Percentiles rank a stretch among this genome's conserved stretches.
Conservation (phyloP, 1,284 basidiomycete species). For the Hymenochaete sp. region DNA sequence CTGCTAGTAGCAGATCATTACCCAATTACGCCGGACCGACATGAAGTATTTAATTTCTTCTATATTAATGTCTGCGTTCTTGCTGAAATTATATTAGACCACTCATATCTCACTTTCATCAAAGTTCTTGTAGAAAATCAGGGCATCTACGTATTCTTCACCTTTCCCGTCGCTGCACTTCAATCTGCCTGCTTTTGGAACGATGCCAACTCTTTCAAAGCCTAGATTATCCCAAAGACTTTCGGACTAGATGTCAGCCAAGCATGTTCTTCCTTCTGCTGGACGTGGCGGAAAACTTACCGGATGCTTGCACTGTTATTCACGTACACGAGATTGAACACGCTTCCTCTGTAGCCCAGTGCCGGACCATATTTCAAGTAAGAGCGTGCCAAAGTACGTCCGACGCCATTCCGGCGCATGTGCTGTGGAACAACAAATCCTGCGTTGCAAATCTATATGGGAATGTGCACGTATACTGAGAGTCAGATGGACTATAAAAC, state of each 20-base stretch:
- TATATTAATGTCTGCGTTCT: too few species aligned
- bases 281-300: conserved; percentile 38
- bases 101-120: too few species aligned
- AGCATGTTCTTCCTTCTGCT: too few species aligned
- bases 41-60: too few species aligned
- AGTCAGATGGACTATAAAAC: not conserved
- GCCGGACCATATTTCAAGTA: conserved; percentile 77
- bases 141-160: conserved; percentile 86
- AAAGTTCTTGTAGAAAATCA: conserved; percentile 80
- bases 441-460: conserved; percentile 69
- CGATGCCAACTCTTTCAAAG: conserved; percentile 75
- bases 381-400: conserved; percentile 66
- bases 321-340: conserved; percentile 91
- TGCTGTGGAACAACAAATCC: conserved; percentile 78
- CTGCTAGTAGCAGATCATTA: too few species aligned
- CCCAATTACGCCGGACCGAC: too few species aligned
- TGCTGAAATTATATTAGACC: too few species aligned
- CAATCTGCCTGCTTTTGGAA: conserved; percentile 80
- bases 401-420: conserved; percentile 65
- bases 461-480: not conserved
- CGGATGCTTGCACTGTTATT: conserved; percentile 68
- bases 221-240: conserved; percentile 81
- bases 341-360: conserved; percentile 77
- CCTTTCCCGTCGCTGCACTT: conserved; percentile 53
- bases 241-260: too few species aligned